Percentiles rank a stretch among this genome's conserved stretches.
Evolutionary conservation across 2,329 filamentous ascomycete species (phyloP).

Genomic region (Aureobasidium melanogenum): DNA sequence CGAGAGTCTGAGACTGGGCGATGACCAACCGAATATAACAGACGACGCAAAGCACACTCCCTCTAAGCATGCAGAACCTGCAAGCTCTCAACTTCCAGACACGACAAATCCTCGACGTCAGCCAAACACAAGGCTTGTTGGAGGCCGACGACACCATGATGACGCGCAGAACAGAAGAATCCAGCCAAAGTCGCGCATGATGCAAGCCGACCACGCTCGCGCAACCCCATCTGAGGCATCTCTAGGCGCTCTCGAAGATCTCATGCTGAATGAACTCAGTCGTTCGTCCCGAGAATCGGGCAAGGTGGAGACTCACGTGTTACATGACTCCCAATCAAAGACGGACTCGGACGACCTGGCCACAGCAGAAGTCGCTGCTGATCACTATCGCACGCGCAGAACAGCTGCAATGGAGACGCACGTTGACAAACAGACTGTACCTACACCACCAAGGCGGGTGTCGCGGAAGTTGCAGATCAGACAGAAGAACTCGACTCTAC

Average conservation of each 20-base stretch:
- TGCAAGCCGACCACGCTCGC: not conserved
- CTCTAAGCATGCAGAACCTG: slow-evolving; percentile 25
- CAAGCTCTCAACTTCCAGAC: slow-evolving; percentile 30
- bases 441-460: not conserved
- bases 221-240: not conserved
- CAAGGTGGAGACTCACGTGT: not conserved
- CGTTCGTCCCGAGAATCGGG: not conserved
- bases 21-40: not conserved
- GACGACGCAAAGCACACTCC: slow-evolving; percentile 11
- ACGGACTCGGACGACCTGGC: not conserved
- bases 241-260: not conserved
- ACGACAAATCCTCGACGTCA: not conserved
- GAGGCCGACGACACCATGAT: slow-evolving; percentile 2
- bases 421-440: not conserved
- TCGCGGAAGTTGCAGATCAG: slow-evolving; percentile 1
- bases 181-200: not conserved
- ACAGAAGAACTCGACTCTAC: slow-evolving; percentile 14
- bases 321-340: not conserved
- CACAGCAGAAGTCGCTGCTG: not conserved
- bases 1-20: not conserved
- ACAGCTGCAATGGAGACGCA: not conserved
- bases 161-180: not conserved
- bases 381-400: not conserved
- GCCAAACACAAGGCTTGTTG: not conserved
- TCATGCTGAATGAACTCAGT: not conserved